Evolutionary conservation across 1,284 basidiomycete species (phyloP).

Genomic region (Microbotryum scabiosae): DNA sequence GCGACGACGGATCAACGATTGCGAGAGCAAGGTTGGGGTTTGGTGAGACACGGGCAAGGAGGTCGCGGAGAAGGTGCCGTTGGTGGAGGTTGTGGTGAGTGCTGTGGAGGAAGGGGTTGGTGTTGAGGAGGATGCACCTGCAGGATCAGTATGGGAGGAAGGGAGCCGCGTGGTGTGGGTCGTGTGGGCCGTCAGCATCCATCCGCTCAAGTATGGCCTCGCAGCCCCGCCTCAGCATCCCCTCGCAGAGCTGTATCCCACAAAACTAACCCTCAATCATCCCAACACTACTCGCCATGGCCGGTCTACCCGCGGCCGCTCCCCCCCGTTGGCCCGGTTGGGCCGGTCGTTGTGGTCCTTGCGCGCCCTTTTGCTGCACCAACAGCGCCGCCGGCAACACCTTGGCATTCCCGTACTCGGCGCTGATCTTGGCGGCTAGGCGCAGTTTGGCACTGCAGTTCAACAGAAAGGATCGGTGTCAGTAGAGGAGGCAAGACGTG

Average conservation of each 20-base stretch:
- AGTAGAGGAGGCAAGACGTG: not conserved
- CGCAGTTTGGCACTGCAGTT: constrained; percentile 43
- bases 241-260: too few relatives aligned
- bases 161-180: constrained; percentile 39
- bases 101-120: constrained; percentile 1
- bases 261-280: constrained; percentile 27
- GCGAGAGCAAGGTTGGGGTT: constrained; percentile 53
- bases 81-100: constrained; percentile 10
- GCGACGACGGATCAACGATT: constrained; percentile 80
- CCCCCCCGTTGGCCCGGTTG: constrained; percentile 47
- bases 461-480: not conserved
- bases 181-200: too few relatives aligned
- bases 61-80: not conserved
- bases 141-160: constrained; percentile 38
- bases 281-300: not conserved
- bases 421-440: constrained; percentile 59
- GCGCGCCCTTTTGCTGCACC: constrained; percentile 59
- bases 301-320: not conserved
- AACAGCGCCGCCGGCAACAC: constrained; percentile 72
- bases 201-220: too few relatives aligned
- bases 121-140: constrained; percentile 19
- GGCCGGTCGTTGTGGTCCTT: constrained; percentile 51
- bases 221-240: too few relatives aligned
- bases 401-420: constrained; percentile 79
- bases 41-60: constrained; percentile 25